Evolutionary conservation across 257 asterid species (phyloP), one percentile per base, ranked within the genome.

Genomic region (Eustoma russellianum): DNA sequence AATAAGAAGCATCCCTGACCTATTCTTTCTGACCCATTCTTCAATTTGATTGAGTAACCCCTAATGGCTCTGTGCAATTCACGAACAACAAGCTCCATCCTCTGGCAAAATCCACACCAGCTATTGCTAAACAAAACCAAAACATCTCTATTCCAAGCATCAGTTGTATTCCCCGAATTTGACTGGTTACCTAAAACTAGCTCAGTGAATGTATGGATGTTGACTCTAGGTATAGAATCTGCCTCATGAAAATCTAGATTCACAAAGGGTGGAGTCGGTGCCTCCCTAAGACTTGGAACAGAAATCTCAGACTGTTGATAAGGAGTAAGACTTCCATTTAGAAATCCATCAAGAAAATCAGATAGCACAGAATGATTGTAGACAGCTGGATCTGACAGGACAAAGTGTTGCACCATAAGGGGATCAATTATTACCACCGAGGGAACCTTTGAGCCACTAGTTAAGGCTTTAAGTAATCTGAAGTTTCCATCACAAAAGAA

Each of bases 51-150:
- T 47, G 76, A 73, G 70, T 75, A 80, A 34, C 74, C 75, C 64
- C 75, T 75, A 67, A 84, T 74, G 53, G 90, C 85, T 59, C 84
- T 83, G 67, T 77, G 73, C 55, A 81, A 94, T 83, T 91, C 98
- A 64, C 96, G 98, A 65, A 91, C 93, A 63, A 87, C 77, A 63
- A 82, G 70, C 78, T 91, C 96, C 94, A 81, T 83, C 78, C 95
- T 80, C 74, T 80, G 95, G 76, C 98, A 91, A 80, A 91, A 87
- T 24, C 95, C 95, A 77, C 98, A 91, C 96, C 96, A 91, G 74
- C 64, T 73, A 54, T 73, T 82, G 77, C 83, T 84, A 53, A 91
- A 87, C 65, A 91, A 93, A 69, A 91, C 92, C 69, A 91, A 65
- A 48, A 78, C 80, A 64, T 84, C 77, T 63, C 72, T 74, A 69